Evolutionary conservation across 2,329 filamentous ascomycete genomes (phyloP).

Genomic region (Fusarium camptoceras): DNA sequence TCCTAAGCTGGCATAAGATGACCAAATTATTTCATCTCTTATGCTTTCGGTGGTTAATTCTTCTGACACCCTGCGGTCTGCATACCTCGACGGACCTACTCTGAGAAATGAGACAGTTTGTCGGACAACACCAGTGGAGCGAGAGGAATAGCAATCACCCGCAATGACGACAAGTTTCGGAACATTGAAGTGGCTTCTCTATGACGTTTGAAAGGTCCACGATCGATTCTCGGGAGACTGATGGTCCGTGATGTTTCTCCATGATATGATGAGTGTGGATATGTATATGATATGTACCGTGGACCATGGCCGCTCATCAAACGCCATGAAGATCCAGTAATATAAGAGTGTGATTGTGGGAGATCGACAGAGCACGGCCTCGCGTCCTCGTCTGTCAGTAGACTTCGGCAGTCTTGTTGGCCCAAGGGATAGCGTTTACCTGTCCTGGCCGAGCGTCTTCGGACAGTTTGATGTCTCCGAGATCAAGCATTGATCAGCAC

Average conservation of each 20-base stretch:
- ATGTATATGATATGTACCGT: slow-evolving; percentile 9
- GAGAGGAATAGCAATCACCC: background rate
- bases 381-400: background rate
- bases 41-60: too few species aligned
- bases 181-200: background rate
- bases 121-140: background rate
- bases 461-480: background rate
- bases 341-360: slow-evolving; percentile 22
- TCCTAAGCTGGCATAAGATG: too few species aligned
- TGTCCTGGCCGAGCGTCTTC: background rate
- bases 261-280: slow-evolving; percentile 32
- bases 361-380: slow-evolving; percentile 17
- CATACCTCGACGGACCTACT: slow-evolving; percentile 3
- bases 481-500: slow-evolving; percentile 4
- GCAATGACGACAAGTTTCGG: background rate
- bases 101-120: slow-evolving; percentile 2
- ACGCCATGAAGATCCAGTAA: slow-evolving; percentile 17
- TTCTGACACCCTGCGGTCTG: too few species aligned
- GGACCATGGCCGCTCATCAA: slow-evolving; percentile 5
- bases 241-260: slow-evolving; percentile 5
- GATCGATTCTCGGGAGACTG: background rate
- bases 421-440: background rate
- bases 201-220: slow-evolving; percentile 5
- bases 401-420: slow-evolving; percentile 12
- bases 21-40: too few species aligned